Evolutionary conservation across 495 filamentous ascomycete genomes (phyloP).

Genomic region (Tuber borchii): DNA sequence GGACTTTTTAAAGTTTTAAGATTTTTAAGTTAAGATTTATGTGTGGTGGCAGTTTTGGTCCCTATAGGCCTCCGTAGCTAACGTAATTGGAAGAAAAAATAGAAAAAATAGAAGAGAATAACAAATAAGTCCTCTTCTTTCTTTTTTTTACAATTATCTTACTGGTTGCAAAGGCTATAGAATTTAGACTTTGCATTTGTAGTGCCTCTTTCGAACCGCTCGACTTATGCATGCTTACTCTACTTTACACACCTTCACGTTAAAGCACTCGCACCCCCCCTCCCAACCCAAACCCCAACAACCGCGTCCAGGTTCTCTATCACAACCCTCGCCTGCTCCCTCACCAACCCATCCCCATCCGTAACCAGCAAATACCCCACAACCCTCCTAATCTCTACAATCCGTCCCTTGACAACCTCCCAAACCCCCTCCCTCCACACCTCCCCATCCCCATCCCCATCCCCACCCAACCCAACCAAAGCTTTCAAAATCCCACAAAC

Average conservation of each 20-base stretch:
- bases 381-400: constrained; percentile 57
- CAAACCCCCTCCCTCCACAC: constrained; percentile 52
- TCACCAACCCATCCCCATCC: constrained; percentile 67
- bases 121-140: too few species aligned
- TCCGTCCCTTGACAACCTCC: constrained; percentile 56
- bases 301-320: constrained; percentile 63
- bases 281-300: constrained; percentile 48
- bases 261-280: constrained; percentile 3
- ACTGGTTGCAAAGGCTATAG: too few species aligned
- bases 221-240: too few species aligned
- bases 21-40: too few species aligned
- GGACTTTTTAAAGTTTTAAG: too few species aligned
- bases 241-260: constrained; percentile 45
- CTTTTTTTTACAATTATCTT: too few species aligned
- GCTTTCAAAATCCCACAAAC: constrained; percentile 61
- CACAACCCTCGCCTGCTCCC: constrained; percentile 63
- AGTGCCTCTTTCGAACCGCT: too few species aligned
- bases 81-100: too few species aligned
- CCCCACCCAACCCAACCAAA: constrained; percentile 41
- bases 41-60: too few species aligned
- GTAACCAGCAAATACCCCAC: constrained; percentile 60
- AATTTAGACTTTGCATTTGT: too few species aligned
- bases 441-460: constrained; percentile 51
- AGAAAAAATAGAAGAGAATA: too few species aligned
- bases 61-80: too few species aligned